Base-by-base conservation (phyloP, 2,329 filamentous ascomycete genomes). In the Alternaria sp. region DNA sequence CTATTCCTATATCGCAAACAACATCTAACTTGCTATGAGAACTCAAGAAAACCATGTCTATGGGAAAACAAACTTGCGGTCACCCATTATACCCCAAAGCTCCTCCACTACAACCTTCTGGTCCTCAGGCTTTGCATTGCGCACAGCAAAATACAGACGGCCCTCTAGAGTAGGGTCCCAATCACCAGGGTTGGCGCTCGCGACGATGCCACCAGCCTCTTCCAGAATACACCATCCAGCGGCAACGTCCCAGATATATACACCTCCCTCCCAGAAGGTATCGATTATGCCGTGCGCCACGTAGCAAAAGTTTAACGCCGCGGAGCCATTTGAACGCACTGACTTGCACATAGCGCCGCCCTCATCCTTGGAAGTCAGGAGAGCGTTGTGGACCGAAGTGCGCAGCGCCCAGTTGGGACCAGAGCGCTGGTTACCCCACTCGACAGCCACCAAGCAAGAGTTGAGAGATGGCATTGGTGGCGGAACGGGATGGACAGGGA, bases 201-300 rank as follows among this genome's bases (percentile, higher is more conserved):
- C 75, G 1, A 78, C 71, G 11, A 78, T 66, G 0, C 77, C 77
- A 1, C 77, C 76, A 6, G 77, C 74, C 54, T 78, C 77, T 48
- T 77, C 68, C 0, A 78, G 61, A 23, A 78, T 75, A n/a, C 70
- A 59, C 75, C 76, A 78, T 1, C 77, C 77, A 5, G 75, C 77
- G 7, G 65, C 69, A 3, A 78, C 68, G 39, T 78, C 77, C 77
- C 77, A 78, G 5, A 71, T 57, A 66, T 68, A 77, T 5, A 72
- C 72, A 0, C 76, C 76, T 4, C 71, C 74, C 55, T 78, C 77
- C 76, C 76, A 78, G 52, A 76, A 78, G 0, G 64, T 54, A 40
- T 78, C 76, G 1, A 78, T 48, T 41, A 62, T 66, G 34, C 76
- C 76, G 5, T 72, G 69, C 1, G 75, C 77, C 1, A 78, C 75